Evolutionary conservation across 1,284 basidiomycete genomes (phyloP), one percentile per base, ranked within the genome.

Genomic region (Papiliotrema flavescens): DNA sequence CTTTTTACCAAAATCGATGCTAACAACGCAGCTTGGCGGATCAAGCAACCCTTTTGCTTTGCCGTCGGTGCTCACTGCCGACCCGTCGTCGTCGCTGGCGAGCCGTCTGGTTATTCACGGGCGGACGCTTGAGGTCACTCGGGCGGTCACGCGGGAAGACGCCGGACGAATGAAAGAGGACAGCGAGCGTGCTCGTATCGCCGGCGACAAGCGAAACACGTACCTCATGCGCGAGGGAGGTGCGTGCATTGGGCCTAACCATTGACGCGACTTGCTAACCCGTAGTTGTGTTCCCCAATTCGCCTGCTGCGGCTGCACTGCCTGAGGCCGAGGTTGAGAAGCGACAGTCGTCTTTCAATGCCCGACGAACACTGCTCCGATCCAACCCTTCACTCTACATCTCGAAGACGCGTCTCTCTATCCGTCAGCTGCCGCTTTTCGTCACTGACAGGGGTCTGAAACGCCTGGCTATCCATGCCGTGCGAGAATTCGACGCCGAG

Each of bases 171-270:
- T 98, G 46, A 89, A 89, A 66, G 91, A 95, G 59, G 88, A 87
- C 24, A 86, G 88, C 7, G 91, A 95, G 67, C 84, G 85, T 64
- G 82, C 83, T 52, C 81, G 92, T 49, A 86, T 93, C 73, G 94
- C 94, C 75, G 86, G 87, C 1, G 96, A 99, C 76, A 96, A 96
- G 76, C 84, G 95, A 20, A 97, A 98, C 73, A 85, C 96, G 64
- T 98, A 98, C 76, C 83, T 99, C 51, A 83, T 99, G 67, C 85
- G 90, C 22, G 96, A 99, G 82, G 96, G 93, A 79, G 89, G 91
- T 89, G 66, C 64, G 84, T 78, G 24, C 5, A 50, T 35, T 23
- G 23, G 26, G 35, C 22, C 14, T 32, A n/a, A 47, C 17, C 5
- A 19, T 39, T 39, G 22, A 19, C 22, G 42, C 34, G 28, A 32